Evolutionary conservation across 768 basidiomycete species (phyloP).

Genomic region (Tylopilus vinaceipallidus): DNA sequence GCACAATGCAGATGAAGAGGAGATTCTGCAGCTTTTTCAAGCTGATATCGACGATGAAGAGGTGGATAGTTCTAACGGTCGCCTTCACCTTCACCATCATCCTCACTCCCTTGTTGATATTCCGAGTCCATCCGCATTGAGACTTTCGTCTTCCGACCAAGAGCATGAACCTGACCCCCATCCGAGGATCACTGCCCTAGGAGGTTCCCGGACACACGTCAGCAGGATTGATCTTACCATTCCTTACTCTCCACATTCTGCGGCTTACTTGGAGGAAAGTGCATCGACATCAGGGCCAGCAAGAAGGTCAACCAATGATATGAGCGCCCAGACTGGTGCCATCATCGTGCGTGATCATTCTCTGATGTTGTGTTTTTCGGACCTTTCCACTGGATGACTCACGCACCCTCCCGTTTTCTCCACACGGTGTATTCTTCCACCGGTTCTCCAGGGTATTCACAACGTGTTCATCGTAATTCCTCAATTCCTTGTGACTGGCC

Average conservation of each 20-base stretch:
- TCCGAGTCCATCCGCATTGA: background rate
- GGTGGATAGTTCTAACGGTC: background rate
- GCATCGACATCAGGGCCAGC: constrained; percentile 9
- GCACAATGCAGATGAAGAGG: constrained; percentile 27
- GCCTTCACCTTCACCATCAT: background rate
- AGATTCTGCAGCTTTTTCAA: constrained; percentile 21
- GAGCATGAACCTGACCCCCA: constrained; percentile 15
- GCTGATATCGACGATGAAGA: constrained; percentile 20
- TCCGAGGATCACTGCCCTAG: constrained; percentile 31
- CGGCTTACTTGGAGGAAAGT: constrained; percentile 13
- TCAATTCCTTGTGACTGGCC: constrained; percentile 87
- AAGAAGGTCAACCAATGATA: constrained; percentile 27
- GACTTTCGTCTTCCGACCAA: constrained; percentile 7
- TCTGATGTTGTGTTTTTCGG: background rate
- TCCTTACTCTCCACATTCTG: constrained; percentile 10
- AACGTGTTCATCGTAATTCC: constrained; percentile 93
- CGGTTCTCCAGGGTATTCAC: constrained; percentile 74
- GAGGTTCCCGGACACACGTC: constrained; percentile 46
- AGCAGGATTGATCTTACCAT: constrained; percentile 44
- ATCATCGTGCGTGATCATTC: constrained; percentile 58
- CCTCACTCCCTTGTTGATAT: background rate
- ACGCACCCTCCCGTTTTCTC: background rate
- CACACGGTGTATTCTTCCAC: background rate
- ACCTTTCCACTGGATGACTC: background rate
- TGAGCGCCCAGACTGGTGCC: constrained; percentile 85